Percentiles rank a stretch among this genome's conserved stretches.
These are phyloP conservation scores for Dendrobium huoshanense DNA, from an alignment of 106 monocot genomes.

Conservation along the genomic window DNA sequence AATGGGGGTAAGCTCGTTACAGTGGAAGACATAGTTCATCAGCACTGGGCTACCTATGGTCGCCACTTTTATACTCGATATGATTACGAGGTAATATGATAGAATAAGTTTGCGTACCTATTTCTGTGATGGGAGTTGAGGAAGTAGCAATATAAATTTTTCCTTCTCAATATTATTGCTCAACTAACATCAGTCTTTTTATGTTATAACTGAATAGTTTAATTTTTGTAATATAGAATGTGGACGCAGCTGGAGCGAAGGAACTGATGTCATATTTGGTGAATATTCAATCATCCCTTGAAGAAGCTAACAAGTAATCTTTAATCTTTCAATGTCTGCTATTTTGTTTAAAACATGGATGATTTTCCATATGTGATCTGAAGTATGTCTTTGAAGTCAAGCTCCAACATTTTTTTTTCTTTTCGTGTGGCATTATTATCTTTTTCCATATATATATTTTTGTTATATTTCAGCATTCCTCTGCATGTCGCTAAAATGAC, in stretches of 20 bases:
- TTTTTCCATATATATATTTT: too few relatives aligned
- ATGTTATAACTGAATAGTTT: background rate
- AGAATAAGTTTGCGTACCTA: background rate
- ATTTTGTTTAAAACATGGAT: background rate
- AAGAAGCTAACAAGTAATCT: constrained; percentile 74
- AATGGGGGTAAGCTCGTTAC: constrained; percentile 67
- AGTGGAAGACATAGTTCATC: constrained; percentile 23
- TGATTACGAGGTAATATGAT: constrained; percentile 79
- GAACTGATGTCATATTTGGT: constrained; percentile 86
- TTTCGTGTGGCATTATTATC: too few relatives aligned
- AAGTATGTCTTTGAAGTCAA: too few relatives aligned
- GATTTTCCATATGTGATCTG: too few relatives aligned
- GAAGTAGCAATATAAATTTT: background rate
- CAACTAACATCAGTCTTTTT: background rate
- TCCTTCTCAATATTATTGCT: background rate
- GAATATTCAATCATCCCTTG: constrained; percentile 58
- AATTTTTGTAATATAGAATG: constrained; percentile 53
- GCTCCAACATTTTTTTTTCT: too few relatives aligned
- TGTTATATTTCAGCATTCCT: background rate
- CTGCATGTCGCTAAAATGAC: background rate
- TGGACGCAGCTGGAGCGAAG: constrained; percentile 83
- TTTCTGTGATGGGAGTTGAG: background rate
- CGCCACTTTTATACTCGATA: constrained; percentile 98
- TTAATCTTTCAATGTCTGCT: constrained; percentile 20
- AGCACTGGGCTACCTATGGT: constrained; percentile 78